A percentile compares a stretch with the other conserved stretches of the same genome.
These are phyloP conservation scores for Helicosporidium sp. DNA, from an alignment of 139 green algal genomes.

Conservation along the genomic window DNA sequence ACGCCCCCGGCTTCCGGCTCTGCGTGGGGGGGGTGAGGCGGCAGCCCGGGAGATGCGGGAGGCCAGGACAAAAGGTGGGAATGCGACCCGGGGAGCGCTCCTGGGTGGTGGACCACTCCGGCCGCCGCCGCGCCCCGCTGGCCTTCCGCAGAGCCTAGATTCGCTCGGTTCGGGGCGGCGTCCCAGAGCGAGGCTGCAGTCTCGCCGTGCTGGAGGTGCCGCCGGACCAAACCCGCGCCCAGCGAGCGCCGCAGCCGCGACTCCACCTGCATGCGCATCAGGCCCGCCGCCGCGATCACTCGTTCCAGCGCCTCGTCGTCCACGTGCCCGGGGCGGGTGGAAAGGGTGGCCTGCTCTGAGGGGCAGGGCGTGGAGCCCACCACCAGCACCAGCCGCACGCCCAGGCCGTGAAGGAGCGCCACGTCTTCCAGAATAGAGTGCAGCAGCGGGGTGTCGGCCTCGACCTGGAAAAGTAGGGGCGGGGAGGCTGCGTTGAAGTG, in stretches of 20 bases:
- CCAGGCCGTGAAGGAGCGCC: slow-evolving; percentile 69
- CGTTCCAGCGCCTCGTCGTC: slow-evolving; percentile 5
- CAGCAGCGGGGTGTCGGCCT: slow-evolving; percentile 11
- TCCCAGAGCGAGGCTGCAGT: no score
- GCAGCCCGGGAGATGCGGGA: no score
- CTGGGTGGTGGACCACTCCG: no score
- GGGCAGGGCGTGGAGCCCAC: slow-evolving; percentile 28
- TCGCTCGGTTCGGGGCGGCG: no score
- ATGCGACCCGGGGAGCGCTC: no score
- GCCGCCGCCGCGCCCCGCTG: no score
- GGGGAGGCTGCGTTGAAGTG: background rate
- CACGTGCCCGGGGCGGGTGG: background rate
- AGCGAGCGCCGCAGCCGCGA: no score
- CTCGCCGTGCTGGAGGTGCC: no score
- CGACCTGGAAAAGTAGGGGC: slow-evolving; percentile 3
- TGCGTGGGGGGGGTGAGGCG: background rate
- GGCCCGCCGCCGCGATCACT: slow-evolving; percentile 22
- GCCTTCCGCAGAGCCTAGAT: no score
- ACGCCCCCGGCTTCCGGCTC: background rate
- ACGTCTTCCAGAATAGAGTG: slow-evolving; percentile 42
- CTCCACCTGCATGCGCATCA: slow-evolving; percentile 39
- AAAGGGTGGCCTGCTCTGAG: background rate
- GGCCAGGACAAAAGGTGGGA: no score
- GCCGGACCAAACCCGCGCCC: no score
- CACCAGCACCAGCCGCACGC: slow-evolving; percentile 72